These are phyloP conservation scores for Aurantiochytrium sp. DNA, from an alignment of 108 stramenopile species.

Conservation along the genomic window DNA sequence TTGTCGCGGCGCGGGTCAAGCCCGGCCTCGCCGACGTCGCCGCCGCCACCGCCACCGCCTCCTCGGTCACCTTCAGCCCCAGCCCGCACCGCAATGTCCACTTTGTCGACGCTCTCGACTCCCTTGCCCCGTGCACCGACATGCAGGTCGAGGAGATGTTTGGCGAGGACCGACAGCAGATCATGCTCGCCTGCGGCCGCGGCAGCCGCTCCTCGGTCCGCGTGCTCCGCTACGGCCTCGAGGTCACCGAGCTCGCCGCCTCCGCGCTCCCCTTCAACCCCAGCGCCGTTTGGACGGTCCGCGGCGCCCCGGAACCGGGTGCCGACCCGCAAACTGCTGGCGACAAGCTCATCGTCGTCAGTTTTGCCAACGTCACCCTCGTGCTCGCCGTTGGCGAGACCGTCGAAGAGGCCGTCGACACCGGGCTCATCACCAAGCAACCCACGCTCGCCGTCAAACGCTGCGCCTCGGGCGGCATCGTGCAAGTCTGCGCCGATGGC, in stretches of 20 bases:
- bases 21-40: neutral
- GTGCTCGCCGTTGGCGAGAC: slow-evolving; percentile 89
- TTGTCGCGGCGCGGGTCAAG: neutral
- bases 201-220: slow-evolving; percentile 76
- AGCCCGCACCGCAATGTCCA: slow-evolving; percentile 60
- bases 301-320: slow-evolving; percentile 50
- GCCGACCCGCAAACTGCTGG: slow-evolving; percentile 40
- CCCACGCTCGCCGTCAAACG: slow-evolving; percentile 85
- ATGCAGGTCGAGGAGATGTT: slow-evolving; percentile 83
- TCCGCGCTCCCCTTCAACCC: slow-evolving; percentile 88
- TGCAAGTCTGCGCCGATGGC: slow-evolving; percentile 84
- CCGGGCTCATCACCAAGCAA: slow-evolving; percentile 73
- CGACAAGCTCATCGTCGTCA: slow-evolving; percentile 87
- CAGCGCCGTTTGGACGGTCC: slow-evolving; percentile 83
- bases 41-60: neutral
- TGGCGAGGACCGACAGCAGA: slow-evolving; percentile 84
- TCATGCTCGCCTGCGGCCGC: slow-evolving; percentile 80
- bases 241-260: slow-evolving; percentile 86
- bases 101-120: slow-evolving; percentile 69
- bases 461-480: slow-evolving; percentile 70
- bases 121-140: slow-evolving; percentile 74
- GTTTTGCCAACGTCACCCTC: slow-evolving; percentile 90
- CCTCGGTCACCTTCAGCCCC: neutral
- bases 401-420: slow-evolving; percentile 81
- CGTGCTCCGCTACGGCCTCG: slow-evolving; percentile 79